Evolutionary conservation across 2,329 filamentous ascomycete genomes (phyloP).

Genomic region (Metarhizium robertsii): DNA sequence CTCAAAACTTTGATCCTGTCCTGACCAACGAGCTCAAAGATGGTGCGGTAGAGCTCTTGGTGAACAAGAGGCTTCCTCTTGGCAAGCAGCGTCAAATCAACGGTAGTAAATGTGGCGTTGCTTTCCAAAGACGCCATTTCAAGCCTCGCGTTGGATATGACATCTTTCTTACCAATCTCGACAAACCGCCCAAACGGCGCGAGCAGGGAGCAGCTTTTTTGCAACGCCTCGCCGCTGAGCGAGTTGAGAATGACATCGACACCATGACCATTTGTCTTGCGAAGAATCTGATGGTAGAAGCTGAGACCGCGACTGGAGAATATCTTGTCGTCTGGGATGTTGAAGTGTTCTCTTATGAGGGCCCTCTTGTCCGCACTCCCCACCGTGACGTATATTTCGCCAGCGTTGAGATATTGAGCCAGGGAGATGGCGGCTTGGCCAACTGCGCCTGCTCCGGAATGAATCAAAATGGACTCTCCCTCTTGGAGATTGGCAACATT

Average conservation of each 20-base stretch:
- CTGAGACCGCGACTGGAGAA: slow-evolving; percentile 17
- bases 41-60: slow-evolving; percentile 9
- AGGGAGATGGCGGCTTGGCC: slow-evolving; percentile 21
- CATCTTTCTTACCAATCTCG: slow-evolving; percentile 31
- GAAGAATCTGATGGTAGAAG: slow-evolving; percentile 11
- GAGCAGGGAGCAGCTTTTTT: slow-evolving; percentile 33
- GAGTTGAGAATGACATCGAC: slow-evolving; percentile 60
- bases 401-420: slow-evolving; percentile 11
- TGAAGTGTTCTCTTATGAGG: slow-evolving; percentile 21
- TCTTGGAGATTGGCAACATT: slow-evolving; percentile 17
- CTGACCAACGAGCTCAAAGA: too few species aligned
- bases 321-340: slow-evolving; percentile 23
- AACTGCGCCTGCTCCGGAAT: slow-evolving; percentile 19
- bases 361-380: slow-evolving; percentile 18
- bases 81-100: slow-evolving; percentile 35
- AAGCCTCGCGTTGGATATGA: slow-evolving; percentile 30
- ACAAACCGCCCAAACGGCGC: slow-evolving; percentile 36
- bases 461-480: slow-evolving; percentile 23
- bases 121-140: slow-evolving; percentile 39
- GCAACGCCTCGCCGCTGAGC: slow-evolving; percentile 30
- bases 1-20: too few species aligned
- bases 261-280: slow-evolving; percentile 36
- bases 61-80: slow-evolving; percentile 28
- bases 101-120: slow-evolving; percentile 36
- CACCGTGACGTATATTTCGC: slow-evolving; percentile 21